These are phyloP conservation scores for Liriodendron chinense DNA, from an alignment of 164 flowering plant species.

Conservation along the genomic window DNA sequence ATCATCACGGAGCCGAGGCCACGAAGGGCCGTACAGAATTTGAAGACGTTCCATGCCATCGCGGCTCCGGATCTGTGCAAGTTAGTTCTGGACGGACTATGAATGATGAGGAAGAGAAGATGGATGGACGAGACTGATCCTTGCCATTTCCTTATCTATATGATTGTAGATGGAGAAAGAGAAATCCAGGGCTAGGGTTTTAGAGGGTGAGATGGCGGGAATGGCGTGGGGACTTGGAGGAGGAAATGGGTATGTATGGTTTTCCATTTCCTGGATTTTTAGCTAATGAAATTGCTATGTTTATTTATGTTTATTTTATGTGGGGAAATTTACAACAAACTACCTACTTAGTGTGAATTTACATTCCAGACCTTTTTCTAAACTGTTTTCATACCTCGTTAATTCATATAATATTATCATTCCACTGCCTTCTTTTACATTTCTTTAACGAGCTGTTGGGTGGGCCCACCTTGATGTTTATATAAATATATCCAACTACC, in stretches of 20 bases:
- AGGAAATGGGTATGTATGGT: neutral
- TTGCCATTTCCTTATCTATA: neutral
- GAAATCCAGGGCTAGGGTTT: neutral
- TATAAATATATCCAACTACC: no score
- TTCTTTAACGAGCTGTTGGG: no score
- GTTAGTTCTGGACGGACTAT: neutral
- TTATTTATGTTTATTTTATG: no score
- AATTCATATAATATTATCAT: no score
- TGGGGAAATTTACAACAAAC: no score
- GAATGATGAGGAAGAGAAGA: neutral
- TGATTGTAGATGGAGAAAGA: neutral
- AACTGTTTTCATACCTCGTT: no score
- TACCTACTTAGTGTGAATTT: no score
- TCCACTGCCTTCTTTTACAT: no score
- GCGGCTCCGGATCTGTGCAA: constrained; percentile 79
- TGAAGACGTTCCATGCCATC: constrained; percentile 43
- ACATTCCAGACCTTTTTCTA: no score
- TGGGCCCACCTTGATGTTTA: no score
- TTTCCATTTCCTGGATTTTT: neutral
- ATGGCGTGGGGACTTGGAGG: neutral
- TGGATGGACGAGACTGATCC: neutral
- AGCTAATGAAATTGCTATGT: no score
- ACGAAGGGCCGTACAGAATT: constrained; percentile 35
- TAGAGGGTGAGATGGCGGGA: neutral
- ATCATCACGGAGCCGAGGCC: constrained; percentile 92